Percentiles rank a stretch among this genome's conserved stretches.
Conservation (phyloP, 495 filamentous ascomycete species). For the Penicillium paxilli region DNA sequence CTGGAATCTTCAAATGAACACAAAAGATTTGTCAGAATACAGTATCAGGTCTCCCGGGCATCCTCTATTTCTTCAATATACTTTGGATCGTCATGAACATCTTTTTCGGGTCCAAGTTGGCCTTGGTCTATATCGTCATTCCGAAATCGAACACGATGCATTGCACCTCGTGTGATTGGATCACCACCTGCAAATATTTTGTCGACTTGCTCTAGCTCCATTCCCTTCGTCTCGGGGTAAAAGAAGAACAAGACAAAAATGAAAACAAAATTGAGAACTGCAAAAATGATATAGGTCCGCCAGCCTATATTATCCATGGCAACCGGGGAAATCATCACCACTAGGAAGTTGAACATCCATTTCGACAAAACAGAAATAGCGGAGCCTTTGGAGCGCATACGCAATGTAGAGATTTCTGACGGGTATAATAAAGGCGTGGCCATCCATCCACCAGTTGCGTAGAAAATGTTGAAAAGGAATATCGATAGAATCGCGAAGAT, state of each 20-base stretch:
- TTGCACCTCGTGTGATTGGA: not conserved
- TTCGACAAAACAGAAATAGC: constrained; percentile 26
- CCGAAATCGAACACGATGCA: not conserved
- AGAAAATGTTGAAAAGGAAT: constrained; percentile 7
- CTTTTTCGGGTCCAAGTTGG: not conserved
- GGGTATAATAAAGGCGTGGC: constrained; percentile 59
- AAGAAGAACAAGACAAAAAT: constrained; percentile 40
- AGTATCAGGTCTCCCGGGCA: no score
- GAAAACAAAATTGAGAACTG: constrained; percentile 35
- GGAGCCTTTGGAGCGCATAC: constrained; percentile 59
- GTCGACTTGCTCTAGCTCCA: constrained; percentile 47
- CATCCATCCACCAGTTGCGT: constrained; percentile 4
- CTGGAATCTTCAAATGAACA: no score
- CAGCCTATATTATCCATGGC: constrained; percentile 42
- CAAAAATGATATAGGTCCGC: constrained; percentile 51
- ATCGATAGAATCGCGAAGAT: not conserved
- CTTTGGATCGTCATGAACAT: not conserved
- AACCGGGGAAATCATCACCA: constrained; percentile 29
- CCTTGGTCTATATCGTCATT: not conserved
- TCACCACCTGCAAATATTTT: constrained; percentile 34
- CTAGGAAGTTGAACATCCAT: constrained; percentile 34
- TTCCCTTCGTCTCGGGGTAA: constrained; percentile 43
- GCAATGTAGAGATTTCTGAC: constrained; percentile 64
- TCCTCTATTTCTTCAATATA: not conserved
- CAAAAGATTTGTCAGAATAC: no score